These are phyloP conservation scores for Chenopodium berlandieri DNA, from an alignment of 148 eudicot species.

Conservation along the genomic window DNA sequence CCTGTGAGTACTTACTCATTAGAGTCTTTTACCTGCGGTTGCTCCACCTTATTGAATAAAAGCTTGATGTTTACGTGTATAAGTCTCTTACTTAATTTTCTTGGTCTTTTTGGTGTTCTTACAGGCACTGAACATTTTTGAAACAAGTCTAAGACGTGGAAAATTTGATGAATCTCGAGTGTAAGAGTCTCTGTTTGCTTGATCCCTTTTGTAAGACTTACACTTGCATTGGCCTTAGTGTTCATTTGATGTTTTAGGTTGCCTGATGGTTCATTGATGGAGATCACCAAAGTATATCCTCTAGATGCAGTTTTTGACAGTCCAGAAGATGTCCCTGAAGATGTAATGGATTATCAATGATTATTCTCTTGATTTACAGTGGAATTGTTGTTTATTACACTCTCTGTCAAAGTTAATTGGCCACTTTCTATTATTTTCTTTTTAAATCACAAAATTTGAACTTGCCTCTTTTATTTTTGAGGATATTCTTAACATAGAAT, in stretches of 20 bases:
- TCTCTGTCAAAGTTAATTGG: background rate
- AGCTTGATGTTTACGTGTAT: background rate
- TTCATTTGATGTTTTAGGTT: constrained; percentile 48
- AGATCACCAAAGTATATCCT: constrained; percentile 83
- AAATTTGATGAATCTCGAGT: constrained; percentile 90
- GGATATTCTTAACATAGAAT: background rate
- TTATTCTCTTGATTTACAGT: background rate
- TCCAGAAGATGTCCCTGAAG: constrained; percentile 94
- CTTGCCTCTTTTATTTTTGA: too few species aligned
- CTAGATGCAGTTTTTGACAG: constrained; percentile 88
- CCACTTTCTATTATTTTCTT: background rate
- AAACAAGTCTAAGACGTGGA: constrained; percentile 89
- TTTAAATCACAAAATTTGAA: too few species aligned
- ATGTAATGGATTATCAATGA: constrained; percentile 40
- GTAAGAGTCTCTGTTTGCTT: constrained; percentile 42
- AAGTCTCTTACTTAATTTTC: background rate
- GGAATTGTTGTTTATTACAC: constrained; percentile 2
- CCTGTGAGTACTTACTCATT: constrained; percentile 57
- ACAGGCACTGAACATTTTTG: constrained; percentile 91
- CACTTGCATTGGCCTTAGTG: background rate
- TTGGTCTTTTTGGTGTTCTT: background rate
- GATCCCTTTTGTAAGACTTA: background rate
- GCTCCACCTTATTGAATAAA: background rate
- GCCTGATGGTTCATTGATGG: constrained; percentile 95
- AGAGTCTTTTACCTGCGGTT: background rate